phyloP scores from a whole-genome alignment of 352 stramenopile genomes.

The Phytophthora idaei region DNA sequence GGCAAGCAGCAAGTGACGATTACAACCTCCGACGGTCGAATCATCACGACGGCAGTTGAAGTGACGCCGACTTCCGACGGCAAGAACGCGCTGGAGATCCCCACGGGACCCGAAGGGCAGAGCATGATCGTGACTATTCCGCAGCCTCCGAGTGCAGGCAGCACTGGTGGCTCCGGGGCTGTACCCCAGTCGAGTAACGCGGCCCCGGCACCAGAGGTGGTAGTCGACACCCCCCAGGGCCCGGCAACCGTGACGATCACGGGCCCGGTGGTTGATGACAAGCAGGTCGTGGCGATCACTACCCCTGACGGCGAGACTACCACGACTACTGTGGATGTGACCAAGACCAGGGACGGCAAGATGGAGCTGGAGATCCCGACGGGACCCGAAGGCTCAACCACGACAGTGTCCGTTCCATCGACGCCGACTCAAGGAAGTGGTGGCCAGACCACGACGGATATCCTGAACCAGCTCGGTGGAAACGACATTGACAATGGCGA shows the following conservation, averaged over 20 bases:
- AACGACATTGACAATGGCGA: constrained; percentile 15
- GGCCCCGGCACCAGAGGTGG: not conserved
- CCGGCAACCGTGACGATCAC: not conserved
- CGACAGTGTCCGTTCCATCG: constrained; percentile 3
- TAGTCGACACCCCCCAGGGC: constrained; percentile 6
- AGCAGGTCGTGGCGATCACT: constrained; percentile 20
- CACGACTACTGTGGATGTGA: constrained; percentile 6
- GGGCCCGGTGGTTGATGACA: constrained; percentile 6
- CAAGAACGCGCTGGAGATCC: constrained; percentile 14
- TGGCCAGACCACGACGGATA: constrained; percentile 12
- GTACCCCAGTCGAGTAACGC: not conserved
- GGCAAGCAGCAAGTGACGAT: constrained; percentile 10
- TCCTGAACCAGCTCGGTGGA: constrained; percentile 13
- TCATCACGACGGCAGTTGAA: constrained; percentile 4
- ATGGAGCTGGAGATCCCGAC: constrained; percentile 14
- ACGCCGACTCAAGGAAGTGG: not conserved
- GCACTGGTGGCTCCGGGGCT: not conserved
- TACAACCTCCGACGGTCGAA: constrained; percentile 5
- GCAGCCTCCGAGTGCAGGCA: not conserved
- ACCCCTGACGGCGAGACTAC: constrained; percentile 3
- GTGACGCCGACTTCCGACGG: not conserved
- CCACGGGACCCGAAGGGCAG: constrained; percentile 19
- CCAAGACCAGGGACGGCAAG: not conserved
- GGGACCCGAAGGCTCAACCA: constrained; percentile 10
- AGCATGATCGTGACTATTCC: constrained; percentile 17